Conservation (phyloP, 768 basidiomycete species). For the Russula ochroleuca region DNA sequence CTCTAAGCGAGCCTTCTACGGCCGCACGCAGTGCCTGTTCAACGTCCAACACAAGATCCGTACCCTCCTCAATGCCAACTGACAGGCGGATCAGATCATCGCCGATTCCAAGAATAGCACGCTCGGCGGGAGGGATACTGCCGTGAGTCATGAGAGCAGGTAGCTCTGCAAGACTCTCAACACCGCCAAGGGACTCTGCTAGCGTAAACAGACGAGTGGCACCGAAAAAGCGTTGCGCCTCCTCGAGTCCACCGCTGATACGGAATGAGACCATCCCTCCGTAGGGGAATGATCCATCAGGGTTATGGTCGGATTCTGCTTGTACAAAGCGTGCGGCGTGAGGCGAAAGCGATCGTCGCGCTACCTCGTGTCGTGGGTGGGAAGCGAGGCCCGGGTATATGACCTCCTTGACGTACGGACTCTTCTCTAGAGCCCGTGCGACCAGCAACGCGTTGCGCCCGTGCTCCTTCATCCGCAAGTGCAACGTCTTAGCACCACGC, state of each 20-base stretch:
- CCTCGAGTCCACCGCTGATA: slow-evolving; percentile 46
- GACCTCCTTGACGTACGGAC: slow-evolving; percentile 67
- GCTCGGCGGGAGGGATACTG: slow-evolving; percentile 62
- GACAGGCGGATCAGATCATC: slow-evolving; percentile 73
- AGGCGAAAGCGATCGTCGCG: slow-evolving; percentile 57
- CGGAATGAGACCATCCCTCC: slow-evolving; percentile 85
- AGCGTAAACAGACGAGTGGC: slow-evolving; percentile 65
- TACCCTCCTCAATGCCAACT: slow-evolving; percentile 84
- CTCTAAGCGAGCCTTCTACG: slow-evolving; percentile 11
- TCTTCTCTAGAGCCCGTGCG: slow-evolving; percentile 54
- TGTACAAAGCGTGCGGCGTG: slow-evolving; percentile 67
- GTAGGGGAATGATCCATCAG: slow-evolving; percentile 68
- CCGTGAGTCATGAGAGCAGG: slow-evolving; percentile 90
- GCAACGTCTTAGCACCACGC: slow-evolving; percentile 87
- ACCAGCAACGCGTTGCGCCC: slow-evolving; percentile 77
- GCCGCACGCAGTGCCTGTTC: slow-evolving; percentile 56
- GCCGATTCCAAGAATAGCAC: slow-evolving; percentile 68
- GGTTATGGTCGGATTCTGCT: slow-evolving; percentile 31
- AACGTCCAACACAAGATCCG: slow-evolving; percentile 75
- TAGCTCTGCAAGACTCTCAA: slow-evolving; percentile 86
- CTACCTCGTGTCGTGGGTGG: slow-evolving; percentile 62
- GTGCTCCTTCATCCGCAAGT: slow-evolving; percentile 82
- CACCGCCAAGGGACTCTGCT: slow-evolving; percentile 87
- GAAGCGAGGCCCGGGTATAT: slow-evolving; percentile 79
- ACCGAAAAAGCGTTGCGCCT: slow-evolving; percentile 66